Base-by-base conservation (phyloP, 1,284 basidiomycete species). In the Ustilago nuda region DNA sequence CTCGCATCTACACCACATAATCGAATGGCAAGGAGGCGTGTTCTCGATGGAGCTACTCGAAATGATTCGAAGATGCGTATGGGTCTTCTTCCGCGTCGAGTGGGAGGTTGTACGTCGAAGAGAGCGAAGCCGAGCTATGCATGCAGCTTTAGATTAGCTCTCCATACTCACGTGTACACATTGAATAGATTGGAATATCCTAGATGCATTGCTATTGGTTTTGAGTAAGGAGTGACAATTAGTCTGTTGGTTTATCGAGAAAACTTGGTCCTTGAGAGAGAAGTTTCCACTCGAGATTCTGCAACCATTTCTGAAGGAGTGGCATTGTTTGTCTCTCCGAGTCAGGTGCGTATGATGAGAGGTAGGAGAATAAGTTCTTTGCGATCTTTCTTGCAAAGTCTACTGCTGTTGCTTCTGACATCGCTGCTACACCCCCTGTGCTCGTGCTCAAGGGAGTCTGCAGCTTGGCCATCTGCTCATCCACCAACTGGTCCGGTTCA, bases 1-100 rank as follows among this genome's bases (percentile, higher is more conserved):
- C 6, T 92, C 91, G 56, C 94, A 98, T 86, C 89, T 98, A 54
- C 93, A 96, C 87, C 90, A 92, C 7, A 90, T 92, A 63, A 89
- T 91, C 52, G 93, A 95, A 79, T 92, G 94, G 60, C 94, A 93
- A 83, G 88, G 90, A 11, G 89, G 93, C 17, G 92, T 97, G 45
- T 97, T 98, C 86, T 90, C 92, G 87, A 90, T 99, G 77, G 95
- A 99, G 87, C 89, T 93, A 53, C 90, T 95, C 48, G 97, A 99
- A 87, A 88, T 99, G 41, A 82, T 94, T 35, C 88, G 97, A 59
- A 87, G 97, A 76, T 98, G 94, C 93, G 90, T 96, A 87, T 99
- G 97, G 97, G 93, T 97, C 9, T 96, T 98, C 86, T 87, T 99
- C 77, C 90, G 97, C 19, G 91, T 98, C 32, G 97, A 99, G 58